Base-by-base conservation (phyloP, 345 rosid genomes). In the Hypericum perforatum region DNA sequence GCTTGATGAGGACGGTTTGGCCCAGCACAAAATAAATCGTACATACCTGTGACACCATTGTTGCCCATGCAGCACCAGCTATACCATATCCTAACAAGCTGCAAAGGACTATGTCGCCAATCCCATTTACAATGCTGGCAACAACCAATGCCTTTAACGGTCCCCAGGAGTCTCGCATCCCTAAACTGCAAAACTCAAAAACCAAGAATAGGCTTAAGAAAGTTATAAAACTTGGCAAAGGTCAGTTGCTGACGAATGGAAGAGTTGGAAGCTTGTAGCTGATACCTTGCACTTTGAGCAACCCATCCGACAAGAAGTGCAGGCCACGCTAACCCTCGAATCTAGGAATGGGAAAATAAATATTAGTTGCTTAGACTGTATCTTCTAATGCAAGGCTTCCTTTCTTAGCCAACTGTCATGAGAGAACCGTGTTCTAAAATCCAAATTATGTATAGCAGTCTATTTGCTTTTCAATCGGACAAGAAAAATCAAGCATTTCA, bases 111-210 rank as follows among this genome's bases (percentile, higher is more conserved):
- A 88, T 61, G 66, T 81, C 89, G 63, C 95, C 98, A 54, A 81
- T 52, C 54, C 74, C 83, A 51, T 92, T 92, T 55, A 92, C 68
- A 41, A 76, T 72, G 65, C 83, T 83, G 52, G 96, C 82, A 62
- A 77, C 80, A 9, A 76, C 84, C 63, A 88, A 69, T 37, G 95
- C 96, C 77, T 85, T 92, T 62, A 92, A 50, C 63, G 96, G 98
- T 42, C 90, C 96, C 94, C 86, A 85, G n/a, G 94, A 88, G 56
- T 92, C 98, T 78, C 85, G 87, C 96, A 92, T 88, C 57, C 98
- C 98, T 45, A 92, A 95, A 72, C 98, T 88, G 85, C 9, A 22
- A 22, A 4, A 4, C 2, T 22, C 32, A 1, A 22, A 22, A 49
- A 46, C 5, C 11, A n/a, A 59, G 62, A 13, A 37, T 37, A 41